Evolutionary conservation across 345 rosid genomes (phyloP), one percentile per base, ranked within the genome.

Genomic region (Eucalyptus erythrocorys): DNA sequence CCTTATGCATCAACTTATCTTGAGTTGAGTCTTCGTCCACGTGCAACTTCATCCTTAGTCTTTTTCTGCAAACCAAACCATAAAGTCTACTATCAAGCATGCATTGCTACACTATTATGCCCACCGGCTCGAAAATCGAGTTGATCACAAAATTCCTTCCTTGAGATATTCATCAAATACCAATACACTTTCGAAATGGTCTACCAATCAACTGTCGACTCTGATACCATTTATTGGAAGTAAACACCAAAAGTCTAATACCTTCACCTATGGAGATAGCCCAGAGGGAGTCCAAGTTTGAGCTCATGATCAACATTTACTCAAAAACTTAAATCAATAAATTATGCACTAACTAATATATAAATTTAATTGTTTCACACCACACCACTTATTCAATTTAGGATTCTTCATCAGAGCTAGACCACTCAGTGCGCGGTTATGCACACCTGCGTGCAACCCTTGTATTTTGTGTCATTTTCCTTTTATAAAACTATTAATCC

Each of bases 141-240:
- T 64, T n/a, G 21, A 17, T 64, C 2, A 6, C 19, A n/a, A n/a
- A 9, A 64, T 64, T 64, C 37, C 5, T 64, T 64, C 10, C 4
- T n/a, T 7, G 2, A 66, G 37, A n/a, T 64, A n/a, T 64, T n/a
- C 76, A n/a, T 10, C 76, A n/a, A 64, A 14, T 4, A 64, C 1
- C 5, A 1, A n/a, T 64, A 2, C 19, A 30, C 19, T 4, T 15
- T n/a, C 3, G 22, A 10, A 66, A 19, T 16, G 0, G 22, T 19
- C 3, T 1, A 8, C 6, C 6, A 32, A 66, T 66, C 12, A 32
- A 32, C 4, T 6, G 0, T 66, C 0, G 6, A 32, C 22, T 32
- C 2, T 1, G 11, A 4, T 66, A 66, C 7, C 2, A 7, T 32
- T 66, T 32, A 19, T 66, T 66, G 22, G 1, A 0, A 49, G 17